Evolutionary conservation across 192 early-diverging fungal species (phyloP).

Genomic region (Phlyctochytrium arcticum): DNA sequence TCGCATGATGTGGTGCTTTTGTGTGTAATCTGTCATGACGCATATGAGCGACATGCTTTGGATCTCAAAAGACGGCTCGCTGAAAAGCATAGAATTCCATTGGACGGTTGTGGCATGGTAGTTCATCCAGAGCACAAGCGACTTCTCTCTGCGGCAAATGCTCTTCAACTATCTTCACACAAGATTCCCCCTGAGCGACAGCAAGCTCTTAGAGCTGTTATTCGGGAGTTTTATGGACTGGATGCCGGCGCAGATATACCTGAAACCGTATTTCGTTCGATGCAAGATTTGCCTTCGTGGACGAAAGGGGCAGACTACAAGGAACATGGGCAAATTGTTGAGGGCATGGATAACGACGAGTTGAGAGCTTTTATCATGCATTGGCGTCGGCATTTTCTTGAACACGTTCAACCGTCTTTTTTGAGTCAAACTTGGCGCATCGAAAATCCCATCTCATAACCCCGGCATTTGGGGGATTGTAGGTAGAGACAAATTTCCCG

Average conservation of each 20-base stretch:
- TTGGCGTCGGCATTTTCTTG: conserved; percentile 18
- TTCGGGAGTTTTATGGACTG: background rate
- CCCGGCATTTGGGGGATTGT: too few species aligned
- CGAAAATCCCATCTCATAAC: conserved; percentile 14
- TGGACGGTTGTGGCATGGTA: conserved; percentile 6
- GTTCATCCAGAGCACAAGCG: background rate
- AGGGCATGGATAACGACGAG: conserved; percentile 3
- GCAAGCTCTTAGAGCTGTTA: background rate
- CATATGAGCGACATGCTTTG: conserved; percentile 9
- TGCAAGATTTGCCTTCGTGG: background rate
- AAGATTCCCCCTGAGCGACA: background rate
- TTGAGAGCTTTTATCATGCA: conserved; percentile 3
- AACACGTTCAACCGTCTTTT: conserved; percentile 9
- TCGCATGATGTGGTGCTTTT: conserved; percentile 19
- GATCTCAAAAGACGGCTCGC: background rate
- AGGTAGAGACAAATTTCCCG: too few species aligned
- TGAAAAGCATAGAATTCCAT: conserved; percentile 1
- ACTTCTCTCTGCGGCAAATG: conserved; percentile 8
- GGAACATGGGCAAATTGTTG: conserved; percentile 14
- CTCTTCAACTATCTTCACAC: background rate
- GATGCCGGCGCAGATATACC: background rate
- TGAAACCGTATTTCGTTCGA: background rate
- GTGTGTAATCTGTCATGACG: conserved; percentile 15
- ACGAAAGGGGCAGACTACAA: background rate
- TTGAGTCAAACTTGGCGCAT: conserved; percentile 20